Evolutionary conservation across 345 rosid genomes (phyloP).

Genomic region (Aquilaria yunnanensis): DNA sequence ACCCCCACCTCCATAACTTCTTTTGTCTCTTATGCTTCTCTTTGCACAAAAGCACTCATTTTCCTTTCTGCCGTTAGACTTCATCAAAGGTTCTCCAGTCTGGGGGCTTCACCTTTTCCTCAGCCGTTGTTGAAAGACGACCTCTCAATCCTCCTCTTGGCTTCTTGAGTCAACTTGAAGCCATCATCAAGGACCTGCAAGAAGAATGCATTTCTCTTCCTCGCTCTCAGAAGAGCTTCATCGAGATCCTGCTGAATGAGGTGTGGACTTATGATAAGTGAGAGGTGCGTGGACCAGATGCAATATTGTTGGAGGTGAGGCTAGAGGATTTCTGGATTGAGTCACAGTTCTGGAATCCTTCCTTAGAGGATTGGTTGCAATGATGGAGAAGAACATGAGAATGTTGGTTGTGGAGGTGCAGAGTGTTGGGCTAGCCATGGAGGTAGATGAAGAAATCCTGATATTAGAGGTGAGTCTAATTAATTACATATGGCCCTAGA

Average conservation of each 20-base stretch:
- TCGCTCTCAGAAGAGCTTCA: conserved; percentile 48
- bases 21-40: conserved; percentile 2
- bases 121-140: conserved; percentile 34
- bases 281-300: conserved; percentile 67
- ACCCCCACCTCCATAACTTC: conserved; percentile 12
- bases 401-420: too few relatives aligned
- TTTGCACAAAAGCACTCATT: conserved; percentile 5
- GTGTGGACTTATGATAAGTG: conserved; percentile 49
- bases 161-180: conserved; percentile 38
- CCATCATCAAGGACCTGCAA: conserved; percentile 26
- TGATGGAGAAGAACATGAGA: too few relatives aligned
- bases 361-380: too few relatives aligned
- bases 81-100: conserved; percentile 1
- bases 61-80: conserved; percentile 8
- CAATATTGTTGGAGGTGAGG: conserved; percentile 74
- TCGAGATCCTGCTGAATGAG: conserved; percentile 59
- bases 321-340: conserved; percentile 50
- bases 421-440: too few relatives aligned
- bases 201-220: conserved; percentile 69
- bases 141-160: conserved; percentile 32
- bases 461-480: too few relatives aligned
- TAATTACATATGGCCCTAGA: too few relatives aligned
- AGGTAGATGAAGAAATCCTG: too few relatives aligned
- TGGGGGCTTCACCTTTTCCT: conserved; percentile 1
- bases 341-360: too few relatives aligned